Base-by-base conservation (phyloP, 805 yeast genomes). In the Sugiyamaella smithiae region DNA sequence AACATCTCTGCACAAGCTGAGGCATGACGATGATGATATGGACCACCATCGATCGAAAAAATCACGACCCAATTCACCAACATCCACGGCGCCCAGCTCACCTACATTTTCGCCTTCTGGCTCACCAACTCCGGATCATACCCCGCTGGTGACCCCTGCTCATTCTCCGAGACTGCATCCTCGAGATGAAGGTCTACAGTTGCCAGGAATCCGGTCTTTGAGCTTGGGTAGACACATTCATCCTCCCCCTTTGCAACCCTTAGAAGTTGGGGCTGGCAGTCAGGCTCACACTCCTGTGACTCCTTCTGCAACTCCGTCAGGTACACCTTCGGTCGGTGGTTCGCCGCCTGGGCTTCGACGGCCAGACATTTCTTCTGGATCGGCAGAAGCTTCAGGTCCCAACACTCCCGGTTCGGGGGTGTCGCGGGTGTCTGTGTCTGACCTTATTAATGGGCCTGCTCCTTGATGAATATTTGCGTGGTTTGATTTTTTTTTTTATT, bases 91-190 rank as follows among this genome's bases (percentile, higher is more conserved):
- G 14, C 76, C 76, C 14, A 57, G 67, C 9, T 67, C 73, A 20
- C 75, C 75, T 3, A 61, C 67, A 2, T 63, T 66, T 14, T 61
- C 70, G 11, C 62, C 68, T 12, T 61, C 70, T 1, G 59, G 57
- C 2, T 66, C 71, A 17, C 74, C 75, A 9, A 61, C 67, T 2
- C 74, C 70, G 3, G 69, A 67, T 40, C 67, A 68, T 53, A 72
- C 76, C 7, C 76, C 76, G 19, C 59, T 72, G 46, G 70, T 60
- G 29, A 72, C 76, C 11, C 76, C 76, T 5, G 72, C 72, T 2
- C 76, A 69, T 51, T 70, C 75, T 23, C 76, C 76, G 23, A 61
- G 73, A 5, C 56, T 72, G 26, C 67, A 60, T 12, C 66, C 76
- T n/a, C 60, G 68, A 4, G 69, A 63, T 33, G 56, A 63, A 31